phyloP scores from a whole-genome alignment of 495 filamentous ascomycete species.

The Cenococcum geophilum region DNA sequence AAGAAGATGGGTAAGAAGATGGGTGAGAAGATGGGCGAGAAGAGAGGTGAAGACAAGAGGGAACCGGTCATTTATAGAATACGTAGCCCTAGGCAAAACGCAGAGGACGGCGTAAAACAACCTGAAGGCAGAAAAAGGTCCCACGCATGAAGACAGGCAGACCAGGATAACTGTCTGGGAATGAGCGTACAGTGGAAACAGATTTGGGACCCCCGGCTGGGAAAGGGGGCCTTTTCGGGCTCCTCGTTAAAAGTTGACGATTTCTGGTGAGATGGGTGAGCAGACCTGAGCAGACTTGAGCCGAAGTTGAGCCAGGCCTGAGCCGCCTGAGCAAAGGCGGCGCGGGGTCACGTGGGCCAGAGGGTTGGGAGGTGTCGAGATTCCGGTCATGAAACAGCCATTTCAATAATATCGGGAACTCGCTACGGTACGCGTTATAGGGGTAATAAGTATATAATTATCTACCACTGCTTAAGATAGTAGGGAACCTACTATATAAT shows the following conservation, averaged over 20 bases:
- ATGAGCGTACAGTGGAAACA: neutral
- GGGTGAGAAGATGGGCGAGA: too few relatives aligned
- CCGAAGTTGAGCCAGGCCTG: neutral
- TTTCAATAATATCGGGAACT: too few relatives aligned
- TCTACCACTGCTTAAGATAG: too few relatives aligned
- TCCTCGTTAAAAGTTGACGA: constrained; percentile 2
- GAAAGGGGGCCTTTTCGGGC: constrained; percentile 1
- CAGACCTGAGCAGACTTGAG: constrained; percentile 1
- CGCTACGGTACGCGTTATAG: too few relatives aligned
- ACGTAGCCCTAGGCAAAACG: neutral
- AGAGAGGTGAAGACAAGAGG: neutral
- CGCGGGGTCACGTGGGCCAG: neutral
- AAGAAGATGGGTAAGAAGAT: too few relatives aligned
- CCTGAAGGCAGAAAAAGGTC: neutral
- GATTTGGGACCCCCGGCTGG: neutral
- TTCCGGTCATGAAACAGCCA: neutral
- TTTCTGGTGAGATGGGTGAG: constrained; percentile 1
- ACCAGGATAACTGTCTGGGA: neutral
- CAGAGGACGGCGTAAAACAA: neutral
- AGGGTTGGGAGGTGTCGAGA: neutral
- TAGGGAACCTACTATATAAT: too few relatives aligned
- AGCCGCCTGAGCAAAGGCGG: constrained; percentile 1
- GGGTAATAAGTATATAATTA: too few relatives aligned
- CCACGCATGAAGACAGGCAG: neutral
- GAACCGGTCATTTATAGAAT: neutral